Evolutionary conservation across 2,329 filamentous ascomycete genomes (phyloP).

Genomic region (Calycina herbarum): DNA sequence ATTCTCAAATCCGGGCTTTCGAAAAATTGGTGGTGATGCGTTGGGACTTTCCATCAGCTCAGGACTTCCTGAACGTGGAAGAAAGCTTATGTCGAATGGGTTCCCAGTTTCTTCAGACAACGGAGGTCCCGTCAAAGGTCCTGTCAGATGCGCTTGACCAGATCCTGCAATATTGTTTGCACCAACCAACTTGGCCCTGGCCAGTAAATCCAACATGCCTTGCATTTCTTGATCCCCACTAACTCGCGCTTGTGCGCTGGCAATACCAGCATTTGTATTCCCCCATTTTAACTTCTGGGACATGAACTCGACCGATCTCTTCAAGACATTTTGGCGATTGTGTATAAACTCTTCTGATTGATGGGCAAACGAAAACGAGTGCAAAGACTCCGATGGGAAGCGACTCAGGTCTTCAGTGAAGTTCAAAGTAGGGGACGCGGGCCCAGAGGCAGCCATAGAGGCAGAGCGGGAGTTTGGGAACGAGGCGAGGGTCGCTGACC

Average conservation of each 20-base stretch:
- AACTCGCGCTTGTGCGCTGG: slow-evolving; percentile 78
- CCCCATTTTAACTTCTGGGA: slow-evolving; percentile 77
- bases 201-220: slow-evolving; percentile 85
- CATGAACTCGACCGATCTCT: slow-evolving; percentile 95
- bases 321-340: slow-evolving; percentile 88
- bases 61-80: slow-evolving; percentile 53
- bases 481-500: slow-evolving; percentile 62
- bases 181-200: slow-evolving; percentile 76
- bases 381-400: slow-evolving; percentile 92
- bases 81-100: slow-evolving; percentile 81
- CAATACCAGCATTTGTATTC: slow-evolving; percentile 70
- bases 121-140: slow-evolving; percentile 80
- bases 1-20: slow-evolving; percentile 15
- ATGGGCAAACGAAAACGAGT: slow-evolving; percentile 97
- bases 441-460: slow-evolving; percentile 48
- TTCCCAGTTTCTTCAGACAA: slow-evolving; percentile 68
- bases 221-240: slow-evolving; percentile 84
- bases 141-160: slow-evolving; percentile 48
- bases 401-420: slow-evolving; percentile 86
- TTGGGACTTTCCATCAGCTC: slow-evolving; percentile 42
- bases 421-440: slow-evolving; percentile 66
- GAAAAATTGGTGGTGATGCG: slow-evolving; percentile 28
- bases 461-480: slow-evolving; percentile 48
- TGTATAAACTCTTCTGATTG: slow-evolving; percentile 91
- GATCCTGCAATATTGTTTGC: slow-evolving; percentile 59